Conservation (phyloP, 495 filamentous ascomycete species). For the Apiosordaria backusii region DNA sequence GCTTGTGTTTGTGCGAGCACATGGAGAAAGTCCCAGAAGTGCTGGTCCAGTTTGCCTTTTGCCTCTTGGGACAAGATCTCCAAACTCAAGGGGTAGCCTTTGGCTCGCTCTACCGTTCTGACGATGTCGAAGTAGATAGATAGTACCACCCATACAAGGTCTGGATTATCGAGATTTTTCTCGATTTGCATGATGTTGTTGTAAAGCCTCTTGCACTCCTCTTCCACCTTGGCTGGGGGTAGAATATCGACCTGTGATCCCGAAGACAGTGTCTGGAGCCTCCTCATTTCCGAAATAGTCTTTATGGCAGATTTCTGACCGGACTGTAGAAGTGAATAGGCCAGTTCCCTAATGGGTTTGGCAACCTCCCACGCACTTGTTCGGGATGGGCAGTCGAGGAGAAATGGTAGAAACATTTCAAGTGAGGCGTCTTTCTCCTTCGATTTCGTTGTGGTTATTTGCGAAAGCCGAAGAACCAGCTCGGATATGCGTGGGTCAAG, state of each 20-base stretch:
- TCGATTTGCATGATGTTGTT: conserved; percentile 17
- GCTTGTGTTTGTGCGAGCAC: conserved; percentile 60
- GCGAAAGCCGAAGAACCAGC: conserved; percentile 22
- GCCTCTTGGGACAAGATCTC: conserved; percentile 26
- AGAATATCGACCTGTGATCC: conserved; percentile 20
- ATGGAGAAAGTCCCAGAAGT: conserved; percentile 61
- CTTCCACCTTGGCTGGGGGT: conserved; percentile 3
- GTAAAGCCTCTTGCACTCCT: conserved; percentile 6
- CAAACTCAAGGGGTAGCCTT: conserved; percentile 24
- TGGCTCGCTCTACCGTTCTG: conserved; percentile 34
- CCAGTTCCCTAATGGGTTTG: conserved; percentile 49
- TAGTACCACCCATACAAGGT: conserved; percentile 37
- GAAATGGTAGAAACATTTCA: conserved; percentile 55
- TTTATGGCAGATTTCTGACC: conserved; percentile 20
- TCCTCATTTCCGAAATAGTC: conserved; percentile 30
- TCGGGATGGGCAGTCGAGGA: conserved; percentile 56
- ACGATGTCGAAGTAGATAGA: conserved; percentile 44
- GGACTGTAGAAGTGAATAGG: conserved; percentile 55
- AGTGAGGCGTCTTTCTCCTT: conserved; percentile 14
- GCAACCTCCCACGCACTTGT: conserved; percentile 64
- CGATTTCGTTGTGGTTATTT: neutral
- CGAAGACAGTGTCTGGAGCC: conserved; percentile 26
- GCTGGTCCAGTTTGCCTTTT: conserved; percentile 18
- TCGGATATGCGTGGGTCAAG: conserved; percentile 53
- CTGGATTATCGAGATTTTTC: neutral